These are phyloP conservation scores for Podospora didyma DNA, from an alignment of 495 filamentous ascomycete genomes.

Conservation along the genomic window DNA sequence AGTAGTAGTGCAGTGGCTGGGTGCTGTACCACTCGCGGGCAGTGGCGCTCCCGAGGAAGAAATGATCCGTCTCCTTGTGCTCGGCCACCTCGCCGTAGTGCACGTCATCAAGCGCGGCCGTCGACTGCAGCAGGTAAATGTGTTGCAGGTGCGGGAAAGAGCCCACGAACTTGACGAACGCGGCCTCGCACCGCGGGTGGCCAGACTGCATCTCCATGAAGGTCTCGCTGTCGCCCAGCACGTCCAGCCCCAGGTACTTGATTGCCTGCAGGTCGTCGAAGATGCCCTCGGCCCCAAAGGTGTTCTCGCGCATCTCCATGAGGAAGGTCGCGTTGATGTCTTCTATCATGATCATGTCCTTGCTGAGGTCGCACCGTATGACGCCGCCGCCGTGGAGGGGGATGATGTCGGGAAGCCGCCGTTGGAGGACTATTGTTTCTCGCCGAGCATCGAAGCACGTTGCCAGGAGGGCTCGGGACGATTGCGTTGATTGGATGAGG, in stretches of 20 bases:
- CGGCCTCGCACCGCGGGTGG: not conserved
- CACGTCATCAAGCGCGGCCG: not conserved
- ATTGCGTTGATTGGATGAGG: constrained; percentile 2
- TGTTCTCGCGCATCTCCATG: not conserved
- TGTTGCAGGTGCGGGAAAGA: not conserved
- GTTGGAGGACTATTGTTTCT: not conserved
- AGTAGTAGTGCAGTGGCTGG: not conserved
- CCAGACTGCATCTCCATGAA: not conserved
- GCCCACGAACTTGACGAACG: not conserved
- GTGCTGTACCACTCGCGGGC: constrained; percentile 7
- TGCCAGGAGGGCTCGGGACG: not conserved
- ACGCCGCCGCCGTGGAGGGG: constrained; percentile 2
- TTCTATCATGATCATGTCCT: constrained; percentile 6
- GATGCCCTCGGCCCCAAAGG: not conserved
- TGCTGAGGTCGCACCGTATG: constrained; percentile 5
- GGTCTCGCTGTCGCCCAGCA: not conserved
- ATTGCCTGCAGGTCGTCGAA: not conserved
- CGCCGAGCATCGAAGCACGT: constrained; percentile 3
- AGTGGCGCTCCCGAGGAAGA: not conserved
- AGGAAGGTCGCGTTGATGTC: not conserved
- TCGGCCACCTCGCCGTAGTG: not conserved
- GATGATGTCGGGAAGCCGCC: not conserved
- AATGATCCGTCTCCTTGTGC: not conserved
- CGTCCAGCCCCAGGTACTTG: constrained; percentile 5
- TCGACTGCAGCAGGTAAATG: not conserved